Conservation (phyloP, 139 green algal species). For the Chlorella sp. region DNA sequence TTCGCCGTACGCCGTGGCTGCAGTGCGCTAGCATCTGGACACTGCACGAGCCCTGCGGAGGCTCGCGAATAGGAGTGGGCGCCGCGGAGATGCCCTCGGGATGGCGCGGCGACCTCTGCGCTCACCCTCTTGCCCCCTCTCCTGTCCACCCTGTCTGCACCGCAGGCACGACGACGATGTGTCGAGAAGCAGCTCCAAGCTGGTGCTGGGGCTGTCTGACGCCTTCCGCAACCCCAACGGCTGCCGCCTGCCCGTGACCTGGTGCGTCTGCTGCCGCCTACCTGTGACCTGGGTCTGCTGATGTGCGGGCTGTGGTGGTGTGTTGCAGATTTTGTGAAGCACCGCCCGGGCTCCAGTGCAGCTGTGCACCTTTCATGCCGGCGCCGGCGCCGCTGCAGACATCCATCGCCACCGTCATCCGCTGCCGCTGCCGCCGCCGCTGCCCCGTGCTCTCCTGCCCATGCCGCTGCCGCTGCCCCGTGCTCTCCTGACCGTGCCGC, state of each 20-base stretch:
- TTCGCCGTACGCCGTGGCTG: too few species aligned
- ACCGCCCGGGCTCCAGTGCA: too few species aligned
- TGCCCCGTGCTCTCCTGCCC: neutral
- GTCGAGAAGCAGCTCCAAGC: neutral
- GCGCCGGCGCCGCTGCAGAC: too few species aligned
- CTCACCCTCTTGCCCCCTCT: neutral
- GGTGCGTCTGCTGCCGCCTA: neutral
- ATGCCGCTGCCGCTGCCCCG: too few species aligned
- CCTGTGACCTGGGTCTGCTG: neutral
- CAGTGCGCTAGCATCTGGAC: too few species aligned
- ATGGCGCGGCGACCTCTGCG: too few species aligned
- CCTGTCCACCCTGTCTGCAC: neutral
- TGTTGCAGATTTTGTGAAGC: neutral
- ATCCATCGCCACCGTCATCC: too few species aligned
- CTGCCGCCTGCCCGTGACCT: neutral
- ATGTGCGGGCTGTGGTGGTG: neutral
- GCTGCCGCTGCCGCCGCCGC: neutral
- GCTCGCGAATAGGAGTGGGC: too few species aligned
- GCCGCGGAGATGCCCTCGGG: too few species aligned
- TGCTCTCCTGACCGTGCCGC: too few species aligned
- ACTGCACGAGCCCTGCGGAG: too few species aligned
- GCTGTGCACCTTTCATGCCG: too few species aligned
- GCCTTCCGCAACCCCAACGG: neutral
- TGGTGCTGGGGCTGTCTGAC: neutral
- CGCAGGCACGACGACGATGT: slow-evolving; percentile 2